These are phyloP conservation scores for Mentha longifolia DNA, from an alignment of 257 asterid species.

Conservation along the genomic window DNA sequence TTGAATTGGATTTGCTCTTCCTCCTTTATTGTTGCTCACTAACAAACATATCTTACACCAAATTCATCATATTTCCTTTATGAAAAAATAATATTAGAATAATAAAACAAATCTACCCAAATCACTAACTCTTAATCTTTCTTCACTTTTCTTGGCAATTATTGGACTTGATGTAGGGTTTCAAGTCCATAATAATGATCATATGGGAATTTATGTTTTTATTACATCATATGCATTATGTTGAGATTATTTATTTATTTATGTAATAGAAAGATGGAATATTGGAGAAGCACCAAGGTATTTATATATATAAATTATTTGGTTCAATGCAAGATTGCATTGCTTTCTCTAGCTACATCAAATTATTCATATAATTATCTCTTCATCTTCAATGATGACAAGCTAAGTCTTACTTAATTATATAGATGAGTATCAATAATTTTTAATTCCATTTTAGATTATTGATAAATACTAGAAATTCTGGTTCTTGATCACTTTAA, in stretches of 20 bases:
- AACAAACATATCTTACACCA: slow-evolving; percentile 40
- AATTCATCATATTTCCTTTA: slow-evolving; percentile 37
- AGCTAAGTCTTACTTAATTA: too few species aligned
- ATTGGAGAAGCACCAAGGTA: neutral
- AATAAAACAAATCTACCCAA: slow-evolving; percentile 22
- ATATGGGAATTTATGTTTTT: neutral
- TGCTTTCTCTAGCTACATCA: neutral
- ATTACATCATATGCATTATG: neutral
- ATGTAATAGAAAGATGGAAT: neutral
- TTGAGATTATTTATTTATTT: neutral
- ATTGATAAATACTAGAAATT: too few species aligned
- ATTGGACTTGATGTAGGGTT: slow-evolving; percentile 26
- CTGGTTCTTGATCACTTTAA: neutral
- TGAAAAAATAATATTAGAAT: slow-evolving; percentile 3
- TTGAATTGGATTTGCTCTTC: slow-evolving; percentile 18
- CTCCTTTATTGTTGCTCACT: slow-evolving; percentile 23
- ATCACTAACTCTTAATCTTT: slow-evolving; percentile 6
- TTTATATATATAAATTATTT: too few species aligned
- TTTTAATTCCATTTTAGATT: too few species aligned
- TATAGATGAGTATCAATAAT: too few species aligned
- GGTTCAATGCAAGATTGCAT: neutral
- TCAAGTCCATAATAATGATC: slow-evolving; percentile 9
- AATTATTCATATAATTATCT: too few species aligned
- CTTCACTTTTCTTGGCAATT: slow-evolving; percentile 27
- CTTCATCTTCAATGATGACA: neutral